Base-by-base conservation (phyloP, 2,329 filamentous ascomycete species). In the Diaporthe ampelina region DNA sequence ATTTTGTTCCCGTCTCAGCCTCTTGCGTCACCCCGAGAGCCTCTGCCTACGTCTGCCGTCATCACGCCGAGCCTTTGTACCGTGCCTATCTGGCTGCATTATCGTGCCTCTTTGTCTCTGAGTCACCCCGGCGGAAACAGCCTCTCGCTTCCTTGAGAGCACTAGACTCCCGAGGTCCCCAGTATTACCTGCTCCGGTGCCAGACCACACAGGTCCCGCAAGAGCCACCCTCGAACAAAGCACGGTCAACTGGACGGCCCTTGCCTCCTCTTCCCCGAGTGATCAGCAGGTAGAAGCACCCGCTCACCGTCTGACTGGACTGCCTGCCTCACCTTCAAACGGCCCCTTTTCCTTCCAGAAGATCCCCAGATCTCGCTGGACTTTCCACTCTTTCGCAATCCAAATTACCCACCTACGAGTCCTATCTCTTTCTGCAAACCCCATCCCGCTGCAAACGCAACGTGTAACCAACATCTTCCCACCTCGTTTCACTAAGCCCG, bases 51-150 rank as follows among this genome's bases (percentile, higher is more conserved):
- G 7, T 35, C 56, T 54, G 24, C 61, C 54, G 37, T 65, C 74
- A 69, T 57, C 73, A 58, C 74, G 57, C 59, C 63, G 32, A 65
- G 48, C 73, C 70, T 69, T 72, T 74, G 68, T 65, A 70, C 69
- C 40, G 32, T 32, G 37, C 70, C 24, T 67, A 50, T 58, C 73
- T 67, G 68, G 58, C 61, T 73, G 63, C 63, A 68, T 68, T 68
- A 45, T 48, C 68, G 61, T 72, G 72, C 73, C 74, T 72, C 73
- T 67, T 70, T 74, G 70, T 76, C 63, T 68, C 73, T 76, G 75
- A 76, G 75, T 76, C 73, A 76, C 75, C 72, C 63, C 63, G 63
- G 63, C 63, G 73, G 75, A 58, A 72, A 73, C 69, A 74, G 72
- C 71, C 59, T 71, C 59, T 73, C 67, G 52, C 67, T 56, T 57